Percentiles rank a stretch among this genome's conserved stretches.
phyloP scores from a whole-genome alignment of 192 early-diverging fungal species.

The Linnemannia zychae region DNA sequence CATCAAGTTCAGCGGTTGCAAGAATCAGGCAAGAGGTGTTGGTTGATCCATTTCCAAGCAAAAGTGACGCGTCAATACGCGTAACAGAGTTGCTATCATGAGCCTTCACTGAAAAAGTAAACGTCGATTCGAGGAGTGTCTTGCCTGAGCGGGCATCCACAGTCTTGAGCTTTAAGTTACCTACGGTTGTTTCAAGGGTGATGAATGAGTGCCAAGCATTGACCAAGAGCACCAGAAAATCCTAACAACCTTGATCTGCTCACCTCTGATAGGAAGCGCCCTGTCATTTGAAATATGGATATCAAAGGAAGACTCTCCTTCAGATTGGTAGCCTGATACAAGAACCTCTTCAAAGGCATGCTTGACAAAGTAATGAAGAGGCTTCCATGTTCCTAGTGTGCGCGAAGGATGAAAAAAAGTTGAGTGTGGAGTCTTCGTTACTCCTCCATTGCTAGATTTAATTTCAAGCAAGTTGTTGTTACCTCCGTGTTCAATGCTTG shows the following conservation, averaged over 20 bases:
- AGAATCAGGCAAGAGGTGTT: background rate
- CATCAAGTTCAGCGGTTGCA: background rate
- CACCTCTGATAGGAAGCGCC: conserved; percentile 5
- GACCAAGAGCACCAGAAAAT: background rate
- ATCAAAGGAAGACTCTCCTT: background rate
- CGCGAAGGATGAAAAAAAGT: background rate
- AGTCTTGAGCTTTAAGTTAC: background rate
- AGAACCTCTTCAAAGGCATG: conserved; percentile 28
- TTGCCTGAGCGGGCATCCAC: conserved; percentile 1
- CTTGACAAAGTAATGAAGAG: conserved; percentile 38
- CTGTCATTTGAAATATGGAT: conserved; percentile 27
- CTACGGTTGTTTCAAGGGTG: background rate
- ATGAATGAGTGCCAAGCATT: background rate
- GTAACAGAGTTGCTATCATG: conserved; percentile 4
- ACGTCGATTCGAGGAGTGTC: no score
- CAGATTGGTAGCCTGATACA: conserved; percentile 30
- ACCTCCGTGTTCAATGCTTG: conserved; percentile 49
- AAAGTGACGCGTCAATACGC: background rate
- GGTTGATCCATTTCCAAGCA: background rate
- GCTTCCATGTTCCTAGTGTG: conserved; percentile 43
- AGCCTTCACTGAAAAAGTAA: conserved; percentile 3
- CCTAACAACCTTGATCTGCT: background rate
- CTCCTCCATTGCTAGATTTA: background rate
- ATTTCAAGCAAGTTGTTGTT: background rate
- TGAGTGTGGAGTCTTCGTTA: background rate